Base-by-base conservation (phyloP, 257 asterid species). In the Capsicum rhomboideum region DNA sequence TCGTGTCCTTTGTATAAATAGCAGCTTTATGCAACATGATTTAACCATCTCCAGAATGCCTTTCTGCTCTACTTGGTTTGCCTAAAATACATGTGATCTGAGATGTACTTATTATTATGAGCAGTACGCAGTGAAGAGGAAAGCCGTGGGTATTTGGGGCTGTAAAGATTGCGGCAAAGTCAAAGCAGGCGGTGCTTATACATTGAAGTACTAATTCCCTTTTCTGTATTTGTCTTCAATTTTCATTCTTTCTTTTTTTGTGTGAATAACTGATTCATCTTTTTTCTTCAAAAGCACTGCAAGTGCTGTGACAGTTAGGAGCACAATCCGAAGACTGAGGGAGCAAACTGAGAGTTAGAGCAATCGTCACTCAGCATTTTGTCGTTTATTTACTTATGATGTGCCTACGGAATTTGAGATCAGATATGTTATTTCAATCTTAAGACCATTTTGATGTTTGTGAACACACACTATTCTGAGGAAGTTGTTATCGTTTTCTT, bases 131-230 rank as follows among this genome's bases (percentile, higher is more conserved):
- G 90, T 87, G 87, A 89, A 89, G 87, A 89, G 92, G 67, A 87
- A 89, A 87, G 87, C 92, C 0, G 92, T 89, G 11, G 92, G 92
- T 31, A 89, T 89, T 53, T 89, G 92, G 92, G 90, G 90, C 75
- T 89, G 92, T 87, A 89, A 87, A 82, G 92, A 89, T 78, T 89
- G 92, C 61, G 90, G 90, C 84, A 89, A 89, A 82, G 92, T 89
- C 80, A 89, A 89, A 84, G 92, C 92, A 9, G 92, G 92, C 72
- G 92, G 92, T 55, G 92, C 92, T 34, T 89, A 89, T 89, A 89
- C 89, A 21, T 44, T 89, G 87, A 89, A 87, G 91, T 89, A 89
- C 28, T 63, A 63, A 26, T 2, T 42, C 2, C 69, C 42, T 23
- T 44, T 1, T 26, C 12, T 10, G 7, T 18, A 21, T 37, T 53